These are phyloP conservation scores for Pleurotus ostreatus DNA, from an alignment of 768 basidiomycete genomes.

Conservation along the genomic window DNA sequence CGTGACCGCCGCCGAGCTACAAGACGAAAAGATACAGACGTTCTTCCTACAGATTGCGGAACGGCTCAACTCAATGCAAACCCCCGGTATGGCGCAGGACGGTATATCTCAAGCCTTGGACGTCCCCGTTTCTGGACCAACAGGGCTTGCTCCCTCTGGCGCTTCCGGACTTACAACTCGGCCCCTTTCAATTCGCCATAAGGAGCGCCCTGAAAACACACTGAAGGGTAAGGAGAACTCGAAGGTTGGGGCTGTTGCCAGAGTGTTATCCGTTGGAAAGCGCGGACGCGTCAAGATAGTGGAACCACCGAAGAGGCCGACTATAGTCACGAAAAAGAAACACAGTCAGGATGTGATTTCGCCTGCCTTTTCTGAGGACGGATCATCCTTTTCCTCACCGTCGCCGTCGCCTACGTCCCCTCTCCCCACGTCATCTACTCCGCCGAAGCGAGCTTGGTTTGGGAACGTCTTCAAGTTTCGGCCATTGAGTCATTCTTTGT, in stretches of 20 bases:
- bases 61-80: constrained; percentile 71
- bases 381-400: constrained; percentile 28
- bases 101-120: too few relatives aligned
- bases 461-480: constrained; percentile 86
- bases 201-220: constrained; percentile 21
- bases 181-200: constrained; percentile 43
- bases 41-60: constrained; percentile 86
- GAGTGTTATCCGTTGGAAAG: constrained; percentile 44
- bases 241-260: constrained; percentile 20
- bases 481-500: constrained; percentile 52
- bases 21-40: constrained; percentile 72
- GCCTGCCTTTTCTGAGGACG: constrained; percentile 42
- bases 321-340: constrained; percentile 34
- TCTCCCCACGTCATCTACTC: constrained; percentile 25
- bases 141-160: not conserved
- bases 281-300: constrained; percentile 45
- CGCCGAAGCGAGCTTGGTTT: constrained; percentile 74
- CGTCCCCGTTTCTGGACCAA: constrained; percentile 8
- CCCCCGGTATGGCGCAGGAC: too few relatives aligned
- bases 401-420: constrained; percentile 41
- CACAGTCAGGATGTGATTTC: constrained; percentile 21
- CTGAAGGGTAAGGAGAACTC: constrained; percentile 58
- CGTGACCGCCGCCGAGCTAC: constrained; percentile 62
- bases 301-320: constrained; percentile 33
- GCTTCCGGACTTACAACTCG: constrained; percentile 25